Evolutionary conservation across 2,329 filamentous ascomycete genomes (phyloP), one percentile per base, ranked within the genome.

Genomic region (Zasmidium citrigriseum): DNA sequence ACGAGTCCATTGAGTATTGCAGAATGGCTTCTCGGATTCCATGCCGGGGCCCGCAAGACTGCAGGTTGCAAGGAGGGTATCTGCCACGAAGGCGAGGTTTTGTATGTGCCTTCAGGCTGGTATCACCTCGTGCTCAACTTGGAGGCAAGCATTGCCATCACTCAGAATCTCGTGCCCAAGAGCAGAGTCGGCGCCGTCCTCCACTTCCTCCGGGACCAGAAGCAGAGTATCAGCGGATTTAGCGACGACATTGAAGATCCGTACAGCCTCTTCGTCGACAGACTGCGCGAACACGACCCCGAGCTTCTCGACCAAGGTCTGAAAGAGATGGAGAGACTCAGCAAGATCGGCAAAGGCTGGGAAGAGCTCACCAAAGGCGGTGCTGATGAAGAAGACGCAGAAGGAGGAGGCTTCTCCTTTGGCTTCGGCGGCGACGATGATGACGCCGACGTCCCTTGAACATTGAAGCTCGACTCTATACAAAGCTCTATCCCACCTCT

Each of bases 81-180:
- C 24, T 98, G 93, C 71, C 76, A 79, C 14, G 85, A 87, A 45
- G 93, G 93, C 1, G 95, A 98, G 74, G 88, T 98, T 16, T 76
- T 98, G 51, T 91, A 97, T 71, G 93, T 98, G 4, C 93, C 95
- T 0, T 92, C 89, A 52, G 93, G 93, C 4, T 98, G 93, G 93
- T 98, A 95, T 87, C 93, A 98, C 79, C 79, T 98, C 27, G 95
- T 98, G 10, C 87, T 98, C 47, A 98, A 98, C 70, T 78, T 96
- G 1, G 89, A 92, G 66, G 82, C 85, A 12, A 89, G 90, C 46
- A 89, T 98, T 63, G 95, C 93, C 3, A 82, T 98, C 64, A 98
- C 93, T 7, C 93, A 98, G 73, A 98, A 98, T 72, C 97, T 98
- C 71, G 90, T 98, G 12, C 93, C 95, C 0, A 75, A 77, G 41